Percentiles rank a stretch among this genome's conserved stretches.
Conservation (phyloP, 1,139 yeast species). For the Suhomyces panamericanus region DNA sequence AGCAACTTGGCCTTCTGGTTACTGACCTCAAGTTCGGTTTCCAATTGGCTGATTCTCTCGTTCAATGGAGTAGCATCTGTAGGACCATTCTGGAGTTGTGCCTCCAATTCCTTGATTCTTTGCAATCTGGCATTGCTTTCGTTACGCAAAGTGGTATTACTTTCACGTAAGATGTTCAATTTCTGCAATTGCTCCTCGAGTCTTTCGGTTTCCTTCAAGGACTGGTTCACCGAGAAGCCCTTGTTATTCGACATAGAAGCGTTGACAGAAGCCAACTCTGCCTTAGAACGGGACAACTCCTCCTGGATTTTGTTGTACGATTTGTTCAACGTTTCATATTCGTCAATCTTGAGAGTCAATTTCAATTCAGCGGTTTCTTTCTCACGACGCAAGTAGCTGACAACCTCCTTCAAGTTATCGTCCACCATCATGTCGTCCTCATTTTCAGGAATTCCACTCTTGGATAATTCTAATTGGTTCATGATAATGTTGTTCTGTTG, state of each 20-base stretch:
- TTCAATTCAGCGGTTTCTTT: conserved; percentile 72
- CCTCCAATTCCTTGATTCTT: conserved; percentile 26
- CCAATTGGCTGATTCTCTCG: conserved; percentile 23
- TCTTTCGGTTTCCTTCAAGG: conserved; percentile 51
- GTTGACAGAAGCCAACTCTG: conserved; percentile 33
- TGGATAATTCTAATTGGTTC: conserved; percentile 64
- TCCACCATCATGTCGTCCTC: conserved; percentile 14
- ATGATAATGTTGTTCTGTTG: conserved; percentile 68
- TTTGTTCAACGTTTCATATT: conserved; percentile 47
- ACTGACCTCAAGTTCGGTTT: conserved; percentile 30
- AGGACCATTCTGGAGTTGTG: conserved; percentile 19
- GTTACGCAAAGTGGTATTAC: conserved; percentile 64
- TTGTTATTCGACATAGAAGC: background rate
- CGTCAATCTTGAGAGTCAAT: conserved; percentile 50
- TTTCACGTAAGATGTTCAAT: conserved; percentile 69
- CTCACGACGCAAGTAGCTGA: conserved; percentile 69
- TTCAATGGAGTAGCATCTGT: conserved; percentile 24
- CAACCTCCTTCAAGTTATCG: conserved; percentile 51
- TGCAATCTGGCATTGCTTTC: conserved; percentile 39
- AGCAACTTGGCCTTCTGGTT: conserved; percentile 36
- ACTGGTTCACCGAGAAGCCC: conserved; percentile 34
- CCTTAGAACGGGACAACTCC: conserved; percentile 47
- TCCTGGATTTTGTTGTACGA: conserved; percentile 38
- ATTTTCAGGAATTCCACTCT: conserved; percentile 9
- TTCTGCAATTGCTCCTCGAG: conserved; percentile 65